phyloP scores from a whole-genome alignment of 805 yeast genomes.

The Yamadazyma akitaensis region DNA sequence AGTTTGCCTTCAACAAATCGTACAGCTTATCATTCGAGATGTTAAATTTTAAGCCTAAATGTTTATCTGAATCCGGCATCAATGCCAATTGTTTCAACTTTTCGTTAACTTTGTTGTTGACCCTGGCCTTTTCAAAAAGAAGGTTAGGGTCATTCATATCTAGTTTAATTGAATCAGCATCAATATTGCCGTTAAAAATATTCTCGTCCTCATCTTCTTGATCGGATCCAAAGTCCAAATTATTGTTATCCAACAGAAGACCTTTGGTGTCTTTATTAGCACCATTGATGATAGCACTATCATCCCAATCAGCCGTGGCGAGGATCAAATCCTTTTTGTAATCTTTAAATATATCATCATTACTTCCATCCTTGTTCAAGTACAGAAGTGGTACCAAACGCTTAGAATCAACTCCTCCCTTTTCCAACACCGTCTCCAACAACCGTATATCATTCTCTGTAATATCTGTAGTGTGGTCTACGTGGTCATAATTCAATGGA shows the following conservation, averaged over 20 bases:
- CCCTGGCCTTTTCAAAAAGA: constrained; percentile 47
- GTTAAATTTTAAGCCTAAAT: constrained; percentile 62
- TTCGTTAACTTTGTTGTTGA: constrained; percentile 6
- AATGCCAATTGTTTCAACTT: constrained; percentile 25
- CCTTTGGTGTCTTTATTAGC: constrained; percentile 13
- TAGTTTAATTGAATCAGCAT: constrained; percentile 44
- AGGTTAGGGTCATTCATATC: constrained; percentile 88
- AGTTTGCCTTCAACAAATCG: constrained; percentile 76
- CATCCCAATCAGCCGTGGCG: constrained; percentile 79
- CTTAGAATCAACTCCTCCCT: constrained; percentile 17
- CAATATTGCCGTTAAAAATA: constrained; percentile 66
- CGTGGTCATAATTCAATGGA: constrained; percentile 3
- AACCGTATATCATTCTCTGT: constrained; percentile 31
- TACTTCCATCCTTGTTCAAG: constrained; percentile 30
- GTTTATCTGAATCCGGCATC: constrained; percentile 53
- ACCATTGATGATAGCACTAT: constrained; percentile 56
- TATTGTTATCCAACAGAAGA: background rate
- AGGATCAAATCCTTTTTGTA: constrained; percentile 56
- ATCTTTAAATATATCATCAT: constrained; percentile 36
- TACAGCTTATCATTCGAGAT: constrained; percentile 88
- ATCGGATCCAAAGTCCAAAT: constrained; percentile 12
- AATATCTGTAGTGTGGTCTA: constrained; percentile 17
- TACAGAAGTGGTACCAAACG: constrained; percentile 27
- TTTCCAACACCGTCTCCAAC: constrained; percentile 23
- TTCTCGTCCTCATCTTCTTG: constrained; percentile 54